Conservation (phyloP, 441 rosid genomes). For the Corymbia citriodora region DNA sequence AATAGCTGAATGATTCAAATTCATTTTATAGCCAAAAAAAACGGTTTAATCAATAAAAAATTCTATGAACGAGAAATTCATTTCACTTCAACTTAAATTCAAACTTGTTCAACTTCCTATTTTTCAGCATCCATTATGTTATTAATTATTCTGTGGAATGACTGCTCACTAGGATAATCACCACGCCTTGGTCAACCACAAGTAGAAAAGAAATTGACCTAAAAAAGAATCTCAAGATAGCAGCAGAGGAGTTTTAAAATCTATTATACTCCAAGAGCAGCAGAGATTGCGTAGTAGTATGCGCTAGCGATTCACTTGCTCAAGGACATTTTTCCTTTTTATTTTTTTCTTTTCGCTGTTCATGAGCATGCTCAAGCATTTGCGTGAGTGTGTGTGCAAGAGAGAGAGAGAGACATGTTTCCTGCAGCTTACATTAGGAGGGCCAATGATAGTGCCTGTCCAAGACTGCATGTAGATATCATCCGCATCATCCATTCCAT, state of each 20-base stretch:
- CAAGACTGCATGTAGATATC: slow-evolving; percentile 71
- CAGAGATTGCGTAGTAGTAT: neutral
- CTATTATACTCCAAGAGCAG: neutral
- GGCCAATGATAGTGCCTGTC: slow-evolving; percentile 77
- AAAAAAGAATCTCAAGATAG: neutral
- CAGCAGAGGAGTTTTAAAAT: neutral
- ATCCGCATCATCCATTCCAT: slow-evolving; percentile 76
- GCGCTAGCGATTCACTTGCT: neutral
- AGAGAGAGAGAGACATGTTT: neutral
- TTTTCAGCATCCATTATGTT: neutral
- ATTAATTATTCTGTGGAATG: neutral
- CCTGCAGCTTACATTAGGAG: slow-evolving; percentile 37
- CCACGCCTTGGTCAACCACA: neutral
- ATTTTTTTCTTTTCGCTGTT: neutral
- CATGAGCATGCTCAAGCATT: neutral
- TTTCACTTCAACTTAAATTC: neutral
- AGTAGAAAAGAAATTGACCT: neutral
- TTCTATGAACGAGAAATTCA: neutral
- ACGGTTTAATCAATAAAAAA: neutral
- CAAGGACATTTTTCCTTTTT: neutral
- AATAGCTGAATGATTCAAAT: neutral
- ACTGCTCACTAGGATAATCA: neutral
- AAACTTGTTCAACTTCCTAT: neutral
- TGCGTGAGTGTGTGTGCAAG: neutral
- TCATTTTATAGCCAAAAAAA: neutral